A percentile compares a stretch with the other conserved stretches of the same genome.
These are phyloP conservation scores for Komagataella pseudopastoris DNA, from an alignment of 805 yeast species.

Conservation along the genomic window DNA sequence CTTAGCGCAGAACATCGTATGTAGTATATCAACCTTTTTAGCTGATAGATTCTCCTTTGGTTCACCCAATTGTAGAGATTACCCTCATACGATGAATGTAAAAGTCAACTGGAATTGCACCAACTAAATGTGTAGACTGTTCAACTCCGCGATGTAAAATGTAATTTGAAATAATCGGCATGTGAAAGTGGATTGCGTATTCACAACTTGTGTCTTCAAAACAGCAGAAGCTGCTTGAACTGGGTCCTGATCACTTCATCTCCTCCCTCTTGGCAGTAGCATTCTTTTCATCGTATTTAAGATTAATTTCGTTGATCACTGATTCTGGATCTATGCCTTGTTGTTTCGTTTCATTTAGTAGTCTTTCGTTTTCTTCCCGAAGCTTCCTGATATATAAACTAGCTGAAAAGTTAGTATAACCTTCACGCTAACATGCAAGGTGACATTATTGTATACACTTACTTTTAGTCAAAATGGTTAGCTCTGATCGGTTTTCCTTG, in stretches of 20 bases:
- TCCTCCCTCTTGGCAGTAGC: neutral
- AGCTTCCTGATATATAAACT: slow-evolving; percentile 40
- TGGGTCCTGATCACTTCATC: neutral
- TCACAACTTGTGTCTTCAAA: neutral
- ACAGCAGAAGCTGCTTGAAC: neutral
- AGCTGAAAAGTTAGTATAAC: slow-evolving; percentile 11
- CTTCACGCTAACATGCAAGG: no score
- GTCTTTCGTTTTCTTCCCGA: slow-evolving; percentile 31
- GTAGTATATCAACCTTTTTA: no score
- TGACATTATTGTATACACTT: neutral
- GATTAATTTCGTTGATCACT: neutral
- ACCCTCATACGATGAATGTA: neutral
- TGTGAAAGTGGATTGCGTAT: neutral
- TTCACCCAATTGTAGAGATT: neutral
- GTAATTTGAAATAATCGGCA: neutral
- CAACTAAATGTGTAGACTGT: neutral
- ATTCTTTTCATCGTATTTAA: neutral
- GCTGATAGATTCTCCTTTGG: neutral
- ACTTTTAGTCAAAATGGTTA: slow-evolving; percentile 52
- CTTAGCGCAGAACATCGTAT: neutral
- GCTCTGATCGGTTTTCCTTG: slow-evolving; percentile 72
- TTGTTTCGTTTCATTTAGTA: slow-evolving; percentile 25
- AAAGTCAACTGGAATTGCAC: neutral
- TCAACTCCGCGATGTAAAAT: neutral
- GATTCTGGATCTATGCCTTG: slow-evolving; percentile 14